phyloP scores from a whole-genome alignment of 2,329 filamentous ascomycete species.

The Diaporthe capsici region DNA sequence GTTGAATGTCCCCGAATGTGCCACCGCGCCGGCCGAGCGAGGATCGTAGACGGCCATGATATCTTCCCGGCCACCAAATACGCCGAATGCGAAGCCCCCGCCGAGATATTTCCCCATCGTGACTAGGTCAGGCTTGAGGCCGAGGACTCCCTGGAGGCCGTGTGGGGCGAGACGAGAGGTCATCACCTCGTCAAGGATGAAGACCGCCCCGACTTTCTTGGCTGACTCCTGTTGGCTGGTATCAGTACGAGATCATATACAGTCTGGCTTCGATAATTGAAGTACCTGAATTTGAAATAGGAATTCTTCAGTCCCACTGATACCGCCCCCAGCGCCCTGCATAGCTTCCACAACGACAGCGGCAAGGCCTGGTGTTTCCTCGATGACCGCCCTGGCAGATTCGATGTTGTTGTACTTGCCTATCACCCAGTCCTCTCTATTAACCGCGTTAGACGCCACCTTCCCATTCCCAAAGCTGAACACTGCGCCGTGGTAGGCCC shows the following conservation, averaged over 20 bases:
- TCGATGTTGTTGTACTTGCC: constrained; percentile 73
- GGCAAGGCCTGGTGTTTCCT: constrained; percentile 60
- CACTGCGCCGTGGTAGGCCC: constrained; percentile 67
- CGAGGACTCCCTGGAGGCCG: constrained; percentile 61
- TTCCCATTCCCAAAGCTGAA: constrained; percentile 52
- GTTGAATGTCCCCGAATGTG: constrained; percentile 77
- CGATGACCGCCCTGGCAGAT: constrained; percentile 59
- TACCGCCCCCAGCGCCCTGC: constrained; percentile 74
- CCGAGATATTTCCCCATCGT: constrained; percentile 72
- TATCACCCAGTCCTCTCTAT: constrained; percentile 69
- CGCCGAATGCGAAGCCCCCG: constrained; percentile 71
- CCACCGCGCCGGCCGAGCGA: constrained; percentile 47
- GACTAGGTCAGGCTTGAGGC: constrained; percentile 68
- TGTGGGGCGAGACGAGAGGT: constrained; percentile 70
- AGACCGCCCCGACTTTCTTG: constrained; percentile 60
- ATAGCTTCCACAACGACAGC: constrained; percentile 77
- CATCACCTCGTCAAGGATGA: constrained; percentile 82
- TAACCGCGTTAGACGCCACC: constrained; percentile 61
- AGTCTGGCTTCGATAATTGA: rapidly evolving
- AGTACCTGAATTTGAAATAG: constrained; percentile 61
- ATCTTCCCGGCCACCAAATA: constrained; percentile 64
- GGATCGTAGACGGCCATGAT: constrained; percentile 40
- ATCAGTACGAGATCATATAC: neutral
- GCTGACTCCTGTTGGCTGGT: constrained; percentile 46
- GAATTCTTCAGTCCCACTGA: constrained; percentile 65